phyloP scores from a whole-genome alignment of 345 rosid genomes.

The Hibiscus syriacus region DNA sequence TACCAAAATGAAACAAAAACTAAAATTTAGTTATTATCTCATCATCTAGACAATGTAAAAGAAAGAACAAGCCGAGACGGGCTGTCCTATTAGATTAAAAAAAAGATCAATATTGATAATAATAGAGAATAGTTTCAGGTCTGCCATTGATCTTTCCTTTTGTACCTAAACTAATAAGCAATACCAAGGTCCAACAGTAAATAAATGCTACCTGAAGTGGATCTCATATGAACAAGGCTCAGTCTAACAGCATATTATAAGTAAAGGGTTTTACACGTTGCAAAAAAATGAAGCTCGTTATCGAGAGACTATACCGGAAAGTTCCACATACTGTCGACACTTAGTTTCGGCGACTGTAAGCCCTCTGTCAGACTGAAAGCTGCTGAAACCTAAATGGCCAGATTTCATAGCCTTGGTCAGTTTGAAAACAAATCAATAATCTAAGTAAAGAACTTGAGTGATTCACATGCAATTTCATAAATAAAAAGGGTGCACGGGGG shows the following conservation, averaged over 20 bases:
- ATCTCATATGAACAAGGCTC: neutral
- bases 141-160: too few species aligned
- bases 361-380: slow-evolving; percentile 21
- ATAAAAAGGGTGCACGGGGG: neutral
- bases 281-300: neutral
- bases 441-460: neutral
- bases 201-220: neutral
- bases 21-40: too few species aligned
- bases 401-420: neutral
- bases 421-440: neutral
- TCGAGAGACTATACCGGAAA: slow-evolving; percentile 12
- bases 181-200: too few species aligned
- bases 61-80: too few species aligned
- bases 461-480: neutral
- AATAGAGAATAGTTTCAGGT: too few species aligned
- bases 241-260: neutral
- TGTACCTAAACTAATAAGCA: too few species aligned
- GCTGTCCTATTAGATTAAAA: too few species aligned
- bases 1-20: too few species aligned
- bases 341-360: slow-evolving; percentile 15
- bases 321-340: slow-evolving; percentile 29
- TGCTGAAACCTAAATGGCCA: slow-evolving; percentile 23
- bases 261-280: neutral
- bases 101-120: too few species aligned
- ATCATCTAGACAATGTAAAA: too few species aligned